Conservation (phyloP, 163 green algal genomes). For the Chloroidium sp. region DNA sequence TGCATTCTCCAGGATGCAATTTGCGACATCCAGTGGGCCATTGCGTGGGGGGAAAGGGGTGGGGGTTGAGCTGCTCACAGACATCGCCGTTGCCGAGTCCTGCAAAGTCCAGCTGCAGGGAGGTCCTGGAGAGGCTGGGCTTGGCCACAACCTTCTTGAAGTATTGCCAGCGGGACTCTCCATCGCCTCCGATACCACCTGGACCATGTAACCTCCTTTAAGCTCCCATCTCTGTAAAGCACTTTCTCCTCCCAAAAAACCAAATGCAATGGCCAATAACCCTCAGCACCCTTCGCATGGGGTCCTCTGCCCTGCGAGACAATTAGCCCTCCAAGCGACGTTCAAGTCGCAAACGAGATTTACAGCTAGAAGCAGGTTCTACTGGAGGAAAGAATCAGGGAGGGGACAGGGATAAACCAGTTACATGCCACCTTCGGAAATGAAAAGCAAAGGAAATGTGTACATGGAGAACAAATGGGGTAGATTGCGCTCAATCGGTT, state of each 20-base stretch:
- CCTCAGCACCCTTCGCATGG: background rate
- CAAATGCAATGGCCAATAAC: background rate
- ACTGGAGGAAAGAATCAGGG: no score
- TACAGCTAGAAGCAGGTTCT: no score
- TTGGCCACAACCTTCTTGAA: conserved; percentile 62
- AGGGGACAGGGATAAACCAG: no score
- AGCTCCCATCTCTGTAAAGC: background rate
- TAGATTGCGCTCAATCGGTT: no score
- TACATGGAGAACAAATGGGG: no score
- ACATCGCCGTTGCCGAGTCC: conserved; percentile 38
- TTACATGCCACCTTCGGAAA: no score
- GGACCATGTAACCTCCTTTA: background rate
- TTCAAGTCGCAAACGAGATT: no score
- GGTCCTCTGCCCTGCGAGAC: background rate
- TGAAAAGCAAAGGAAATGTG: no score
- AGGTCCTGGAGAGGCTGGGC: conserved; percentile 28
- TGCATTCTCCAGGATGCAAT: no score
- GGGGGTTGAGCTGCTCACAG: conserved; percentile 22
- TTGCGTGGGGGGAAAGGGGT: background rate
- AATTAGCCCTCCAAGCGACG: no score
- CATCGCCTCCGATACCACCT: conserved; percentile 11
- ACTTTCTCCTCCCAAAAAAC: background rate
- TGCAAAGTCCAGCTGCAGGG: conserved; percentile 39
- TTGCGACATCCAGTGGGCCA: no score
- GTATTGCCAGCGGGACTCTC: conserved; percentile 39